Percentiles rank a stretch among this genome's conserved stretches.
These are phyloP conservation scores for Blastobotrys americana DNA, from an alignment of 805 yeast species.

Conservation along the genomic window DNA sequence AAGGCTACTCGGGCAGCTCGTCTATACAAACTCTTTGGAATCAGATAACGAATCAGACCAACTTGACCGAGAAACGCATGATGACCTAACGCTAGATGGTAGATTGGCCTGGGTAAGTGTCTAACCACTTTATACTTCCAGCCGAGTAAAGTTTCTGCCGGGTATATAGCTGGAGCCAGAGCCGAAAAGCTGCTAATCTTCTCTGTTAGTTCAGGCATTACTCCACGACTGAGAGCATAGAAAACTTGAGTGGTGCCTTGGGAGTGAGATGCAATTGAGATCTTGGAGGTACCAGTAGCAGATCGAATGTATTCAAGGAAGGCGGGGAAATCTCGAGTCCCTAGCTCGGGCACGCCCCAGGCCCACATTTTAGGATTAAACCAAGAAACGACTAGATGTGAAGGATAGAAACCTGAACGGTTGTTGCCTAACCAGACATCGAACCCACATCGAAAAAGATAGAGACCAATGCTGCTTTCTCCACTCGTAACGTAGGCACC, in stretches of 20 bases:
- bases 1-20: conserved; percentile 71
- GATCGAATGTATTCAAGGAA: conserved; percentile 54
- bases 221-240: conserved; percentile 50
- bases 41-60: conserved; percentile 47
- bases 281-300: conserved; percentile 29
- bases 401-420: conserved; percentile 75
- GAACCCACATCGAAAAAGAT: conserved; percentile 49
- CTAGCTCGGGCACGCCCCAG: conserved; percentile 88
- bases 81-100: conserved; percentile 54
- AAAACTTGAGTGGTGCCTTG: conserved; percentile 91
- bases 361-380: conserved; percentile 66
- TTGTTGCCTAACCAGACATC: conserved; percentile 93
- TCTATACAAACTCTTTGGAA: conserved; percentile 52
- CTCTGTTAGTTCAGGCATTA: conserved; percentile 38
- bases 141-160: conserved; percentile 65
- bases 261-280: conserved; percentile 73
- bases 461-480: conserved; percentile 59
- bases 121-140: conserved; percentile 31
- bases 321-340: conserved; percentile 66
- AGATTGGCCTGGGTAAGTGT: conserved; percentile 19
- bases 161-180: conserved; percentile 86
- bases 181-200: conserved; percentile 66
- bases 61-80: conserved; percentile 73
- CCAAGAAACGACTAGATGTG: conserved; percentile 44
- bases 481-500: conserved; percentile 87